phyloP scores from a whole-genome alignment of 805 yeast genomes.

The Debaryomyces tyrocola region DNA sequence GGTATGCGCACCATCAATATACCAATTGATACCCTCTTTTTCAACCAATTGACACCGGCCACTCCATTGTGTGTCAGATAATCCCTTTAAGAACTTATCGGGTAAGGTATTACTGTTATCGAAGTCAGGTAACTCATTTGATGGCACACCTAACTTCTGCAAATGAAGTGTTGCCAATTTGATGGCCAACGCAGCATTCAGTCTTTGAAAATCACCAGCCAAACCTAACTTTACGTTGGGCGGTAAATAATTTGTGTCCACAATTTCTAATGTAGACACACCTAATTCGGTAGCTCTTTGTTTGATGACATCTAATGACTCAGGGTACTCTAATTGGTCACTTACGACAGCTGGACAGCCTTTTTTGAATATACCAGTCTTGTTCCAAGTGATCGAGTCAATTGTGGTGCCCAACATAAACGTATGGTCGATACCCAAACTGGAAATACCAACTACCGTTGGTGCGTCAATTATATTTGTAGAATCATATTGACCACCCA shows the following conservation, averaged over 20 bases:
- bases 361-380: slow-evolving; percentile 85
- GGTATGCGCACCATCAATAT: slow-evolving; percentile 95
- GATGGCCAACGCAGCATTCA: slow-evolving; percentile 87
- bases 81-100: slow-evolving; percentile 53
- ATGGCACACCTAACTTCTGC: slow-evolving; percentile 41
- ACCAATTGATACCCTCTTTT: slow-evolving; percentile 62
- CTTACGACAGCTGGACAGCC: slow-evolving; percentile 66
- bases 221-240: slow-evolving; percentile 60
- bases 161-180: slow-evolving; percentile 66
- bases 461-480: slow-evolving; percentile 84
- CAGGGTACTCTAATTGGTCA: slow-evolving; percentile 51
- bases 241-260: slow-evolving; percentile 39
- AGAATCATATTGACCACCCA: slow-evolving; percentile 97
- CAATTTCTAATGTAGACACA: slow-evolving; percentile 46
- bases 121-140: slow-evolving; percentile 22
- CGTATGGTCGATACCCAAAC: slow-evolving; percentile 91
- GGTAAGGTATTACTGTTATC: slow-evolving; percentile 39
- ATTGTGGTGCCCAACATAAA: slow-evolving; percentile 83
- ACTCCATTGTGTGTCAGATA: slow-evolving; percentile 79
- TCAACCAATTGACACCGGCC: slow-evolving; percentile 85
- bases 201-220: slow-evolving; percentile 79
- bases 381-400: slow-evolving; percentile 92
- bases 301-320: slow-evolving; percentile 55
- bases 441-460: slow-evolving; percentile 78
- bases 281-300: slow-evolving; percentile 69